Conservation (phyloP, 345 rosid genomes). For the Brassica rapa region DNA sequence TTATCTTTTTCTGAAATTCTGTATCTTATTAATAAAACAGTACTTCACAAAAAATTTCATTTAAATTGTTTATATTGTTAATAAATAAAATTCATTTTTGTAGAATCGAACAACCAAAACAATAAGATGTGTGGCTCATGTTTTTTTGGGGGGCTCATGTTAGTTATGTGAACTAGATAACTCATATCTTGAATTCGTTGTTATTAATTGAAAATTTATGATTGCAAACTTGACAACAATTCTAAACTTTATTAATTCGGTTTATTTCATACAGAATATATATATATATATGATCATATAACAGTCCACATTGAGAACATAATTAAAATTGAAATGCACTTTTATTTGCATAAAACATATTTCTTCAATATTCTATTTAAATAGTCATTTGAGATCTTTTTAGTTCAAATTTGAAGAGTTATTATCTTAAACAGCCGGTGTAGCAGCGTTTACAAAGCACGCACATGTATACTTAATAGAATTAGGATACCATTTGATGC, state of each 20-base stretch:
- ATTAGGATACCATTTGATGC: slow-evolving; percentile 25
- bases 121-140: background rate
- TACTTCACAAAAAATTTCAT: background rate
- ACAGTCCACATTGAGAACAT: background rate
- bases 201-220: background rate
- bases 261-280: background rate
- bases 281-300: background rate
- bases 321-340: background rate
- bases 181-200: background rate
- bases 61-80: background rate
- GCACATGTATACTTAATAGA: slow-evolving; percentile 23
- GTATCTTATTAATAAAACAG: background rate
- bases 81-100: background rate
- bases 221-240: background rate
- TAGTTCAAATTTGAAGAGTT: background rate
- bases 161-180: background rate
- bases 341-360: background rate
- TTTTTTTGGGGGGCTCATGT: background rate
- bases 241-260: background rate
- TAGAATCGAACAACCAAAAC: background rate
- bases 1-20: too few species aligned
- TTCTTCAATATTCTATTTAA: background rate
- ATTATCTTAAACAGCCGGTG: background rate
- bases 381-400: background rate
- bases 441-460: slow-evolving; percentile 16